Evolutionary conservation across 2,329 filamentous ascomycete genomes (phyloP), one percentile per base, ranked within the genome.

Genomic region (Ploettnerulaceae sp.): DNA sequence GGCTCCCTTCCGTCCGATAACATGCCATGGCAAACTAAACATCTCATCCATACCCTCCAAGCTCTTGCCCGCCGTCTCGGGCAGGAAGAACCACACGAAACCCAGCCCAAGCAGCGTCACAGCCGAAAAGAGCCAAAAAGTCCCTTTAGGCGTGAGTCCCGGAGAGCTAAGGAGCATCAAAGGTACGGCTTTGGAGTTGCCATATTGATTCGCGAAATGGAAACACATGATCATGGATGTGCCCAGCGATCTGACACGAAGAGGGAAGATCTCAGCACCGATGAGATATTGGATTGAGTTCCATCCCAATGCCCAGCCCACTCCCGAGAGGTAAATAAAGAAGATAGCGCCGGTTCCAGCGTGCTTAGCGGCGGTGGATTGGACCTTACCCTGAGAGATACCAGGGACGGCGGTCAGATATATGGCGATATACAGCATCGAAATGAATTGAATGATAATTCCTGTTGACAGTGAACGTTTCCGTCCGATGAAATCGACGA

Each of bases 121-220:
- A 2, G 73, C 77, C 0, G 76, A 73, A 64, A 89, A 90, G 68
- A 82, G 86, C 76, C 84, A 82, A 70, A 90, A 90, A 0, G 86
- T 89, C 0, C 86, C 86, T 49, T 11, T 60, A 28, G 73, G 71
- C 11, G 64, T 70, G 50, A 80, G 73, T 2, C 74, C 74, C 1
- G 69, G 25, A 7, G 45, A 49, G 0, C 67, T 54, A 1, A 89
- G 71, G 34, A 90, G 76, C 84, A 89, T 87, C 54, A 80, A 77
- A 1, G 85, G 86, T 0, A 89, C 81, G 0, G 86, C 84, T 26
- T 86, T 81, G 1, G 79, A 75, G 68, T 86, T 89, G 20, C 84
- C 86, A 61, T 87, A 90, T 65, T 89, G 84, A 64, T 87, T 87
- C 49, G 77, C 82, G 60, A 89, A 89, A 65, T 90, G 86, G 48